Conservation (phyloP, 2,329 filamentous ascomycete species). For the Calonectria pseudoturangicola region DNA sequence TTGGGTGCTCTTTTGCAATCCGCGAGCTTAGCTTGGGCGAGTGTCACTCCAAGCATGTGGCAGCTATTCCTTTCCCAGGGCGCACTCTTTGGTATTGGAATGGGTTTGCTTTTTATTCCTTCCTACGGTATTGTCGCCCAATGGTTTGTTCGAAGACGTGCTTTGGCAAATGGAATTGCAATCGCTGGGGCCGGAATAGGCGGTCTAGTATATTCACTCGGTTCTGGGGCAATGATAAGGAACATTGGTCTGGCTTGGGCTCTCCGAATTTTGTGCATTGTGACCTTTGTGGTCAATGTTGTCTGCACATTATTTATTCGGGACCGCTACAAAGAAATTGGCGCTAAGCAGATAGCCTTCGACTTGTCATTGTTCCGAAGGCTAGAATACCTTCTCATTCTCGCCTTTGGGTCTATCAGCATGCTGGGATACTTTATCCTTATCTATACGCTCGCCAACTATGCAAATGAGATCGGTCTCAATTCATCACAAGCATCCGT, state of each 20-base stretch:
- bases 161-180: conserved; percentile 74
- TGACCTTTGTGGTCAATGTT: conserved; percentile 73
- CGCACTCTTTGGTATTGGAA: conserved; percentile 75
- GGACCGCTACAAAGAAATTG: conserved; percentile 62
- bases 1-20: conserved; percentile 72
- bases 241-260: conserved; percentile 73
- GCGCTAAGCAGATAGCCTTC: conserved; percentile 37
- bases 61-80: conserved; percentile 77
- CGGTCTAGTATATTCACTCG: conserved; percentile 51
- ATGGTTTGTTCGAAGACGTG: conserved; percentile 75
- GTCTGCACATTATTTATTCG: conserved; percentile 73
- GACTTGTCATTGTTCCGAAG: conserved; percentile 56
- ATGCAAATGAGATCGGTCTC: conserved; percentile 75
- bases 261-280: conserved; percentile 69
- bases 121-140: conserved; percentile 74
- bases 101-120: conserved; percentile 76
- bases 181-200: conserved; percentile 70
- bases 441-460: conserved; percentile 78
- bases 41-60: conserved; percentile 72
- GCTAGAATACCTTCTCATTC: conserved; percentile 74
- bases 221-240: conserved; percentile 69
- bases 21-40: conserved; percentile 71
- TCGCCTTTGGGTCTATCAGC: conserved; percentile 75
- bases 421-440: conserved; percentile 80
- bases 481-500: conserved; percentile 75